Percentiles rank a stretch among this genome's conserved stretches.
phyloP scores from a whole-genome alignment of 2,329 filamentous ascomycete genomes.

The Pestalotiopsis sp. region DNA sequence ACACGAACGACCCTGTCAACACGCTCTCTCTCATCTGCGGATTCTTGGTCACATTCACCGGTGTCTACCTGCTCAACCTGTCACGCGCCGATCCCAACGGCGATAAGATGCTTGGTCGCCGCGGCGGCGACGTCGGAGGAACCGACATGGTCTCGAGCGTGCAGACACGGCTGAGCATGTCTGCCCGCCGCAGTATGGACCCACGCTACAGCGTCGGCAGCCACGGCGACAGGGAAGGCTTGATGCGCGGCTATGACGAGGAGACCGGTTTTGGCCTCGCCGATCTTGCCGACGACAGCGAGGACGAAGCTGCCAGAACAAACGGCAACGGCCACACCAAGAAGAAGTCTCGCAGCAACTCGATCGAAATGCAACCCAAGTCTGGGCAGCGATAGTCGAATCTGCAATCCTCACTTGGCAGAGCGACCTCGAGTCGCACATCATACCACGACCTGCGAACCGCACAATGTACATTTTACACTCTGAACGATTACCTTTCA shows the following conservation, averaged over 20 bases:
- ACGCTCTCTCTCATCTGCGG: conserved; percentile 90
- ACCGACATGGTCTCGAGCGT: conserved; percentile 89
- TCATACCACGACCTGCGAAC: background rate
- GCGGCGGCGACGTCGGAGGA: conserved; percentile 74
- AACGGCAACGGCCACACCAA: conserved; percentile 40
- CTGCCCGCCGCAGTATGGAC: conserved; percentile 73
- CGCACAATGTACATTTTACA: conserved; percentile 10
- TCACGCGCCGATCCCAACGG: conserved; percentile 89
- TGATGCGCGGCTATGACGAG: conserved; percentile 88
- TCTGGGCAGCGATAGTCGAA: conserved; percentile 18
- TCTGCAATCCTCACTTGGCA: background rate
- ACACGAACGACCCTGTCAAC: conserved; percentile 88
- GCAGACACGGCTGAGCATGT: conserved; percentile 92
- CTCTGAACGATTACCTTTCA: conserved; percentile 1
- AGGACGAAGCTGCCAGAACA: conserved; percentile 54
- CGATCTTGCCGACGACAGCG: conserved; percentile 77
- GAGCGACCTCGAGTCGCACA: background rate
- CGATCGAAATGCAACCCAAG: conserved; percentile 54
- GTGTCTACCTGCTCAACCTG: conserved; percentile 95
- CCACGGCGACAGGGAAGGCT: conserved; percentile 69
- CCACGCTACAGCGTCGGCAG: conserved; percentile 65
- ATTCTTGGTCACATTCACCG: conserved; percentile 92
- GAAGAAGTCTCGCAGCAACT: conserved; percentile 37
- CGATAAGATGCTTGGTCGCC: conserved; percentile 62
- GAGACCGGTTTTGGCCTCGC: conserved; percentile 77